phyloP scores from a whole-genome alignment of 148 eudicot genomes.

The Cornus kousa region DNA sequence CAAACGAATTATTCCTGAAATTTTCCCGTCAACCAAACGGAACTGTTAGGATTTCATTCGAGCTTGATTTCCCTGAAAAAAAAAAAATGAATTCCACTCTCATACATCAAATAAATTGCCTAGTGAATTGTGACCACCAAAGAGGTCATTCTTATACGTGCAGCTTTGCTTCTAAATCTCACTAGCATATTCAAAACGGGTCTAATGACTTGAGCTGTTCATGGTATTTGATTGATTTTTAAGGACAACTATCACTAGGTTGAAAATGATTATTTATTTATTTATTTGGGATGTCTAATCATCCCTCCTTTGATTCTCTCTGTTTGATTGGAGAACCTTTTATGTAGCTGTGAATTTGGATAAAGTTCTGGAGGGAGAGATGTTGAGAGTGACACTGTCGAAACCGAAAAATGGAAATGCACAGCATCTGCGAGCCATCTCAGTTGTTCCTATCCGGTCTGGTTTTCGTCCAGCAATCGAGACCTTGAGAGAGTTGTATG shows the following conservation, averaged over 20 bases:
- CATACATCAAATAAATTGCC: too few relatives aligned
- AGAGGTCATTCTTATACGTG: too few relatives aligned
- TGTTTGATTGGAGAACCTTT: not conserved
- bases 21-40: not conserved
- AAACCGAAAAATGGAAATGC: conserved; percentile 85
- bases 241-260: too few relatives aligned
- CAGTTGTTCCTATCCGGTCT: conserved; percentile 65
- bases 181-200: too few relatives aligned
- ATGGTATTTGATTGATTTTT: too few relatives aligned
- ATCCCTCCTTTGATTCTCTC: not conserved
- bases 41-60: not conserved
- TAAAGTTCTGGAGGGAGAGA: conserved; percentile 73
- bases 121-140: too few relatives aligned
- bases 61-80: not conserved
- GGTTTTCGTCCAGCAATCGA: conserved; percentile 65
- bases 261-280: too few relatives aligned
- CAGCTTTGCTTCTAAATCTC: too few relatives aligned
- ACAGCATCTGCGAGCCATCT: conserved; percentile 68
- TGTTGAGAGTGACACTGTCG: conserved; percentile 65
- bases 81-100: too few relatives aligned
- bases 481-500: conserved; percentile 53
- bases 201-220: too few relatives aligned
- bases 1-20: not conserved
- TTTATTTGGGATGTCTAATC: too few relatives aligned
- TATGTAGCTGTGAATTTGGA: conserved; percentile 59